Evolutionary conservation across 805 yeast genomes (phyloP).

Genomic region (Candida tibetensis): DNA sequence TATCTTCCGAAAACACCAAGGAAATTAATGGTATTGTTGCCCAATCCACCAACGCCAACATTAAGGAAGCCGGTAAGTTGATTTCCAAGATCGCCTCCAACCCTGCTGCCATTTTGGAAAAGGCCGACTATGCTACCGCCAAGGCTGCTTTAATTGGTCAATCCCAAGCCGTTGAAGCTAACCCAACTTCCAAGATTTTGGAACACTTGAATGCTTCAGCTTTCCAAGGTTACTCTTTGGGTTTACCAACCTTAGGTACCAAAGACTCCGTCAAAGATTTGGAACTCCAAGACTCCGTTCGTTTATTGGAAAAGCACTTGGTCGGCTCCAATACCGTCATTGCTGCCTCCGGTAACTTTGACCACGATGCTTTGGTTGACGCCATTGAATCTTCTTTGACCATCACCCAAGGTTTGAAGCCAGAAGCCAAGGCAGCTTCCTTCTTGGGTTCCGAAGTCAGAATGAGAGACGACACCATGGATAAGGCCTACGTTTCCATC

Average conservation of each 20-base stretch:
- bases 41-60: conserved; percentile 49
- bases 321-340: conserved; percentile 65
- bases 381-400: conserved; percentile 53
- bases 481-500: conserved; percentile 74
- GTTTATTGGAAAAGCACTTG: conserved; percentile 55
- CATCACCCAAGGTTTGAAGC: conserved; percentile 51
- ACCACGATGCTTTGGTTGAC: conserved; percentile 67
- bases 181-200: conserved; percentile 54
- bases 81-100: conserved; percentile 45
- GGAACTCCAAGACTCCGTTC: conserved; percentile 54
- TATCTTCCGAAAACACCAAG: conserved; percentile 53
- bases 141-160: conserved; percentile 45
- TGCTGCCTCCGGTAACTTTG: conserved; percentile 67
- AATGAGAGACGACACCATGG: conserved; percentile 83
- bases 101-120: conserved; percentile 36
- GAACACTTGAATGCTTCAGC: conserved; percentile 83
- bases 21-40: conserved; percentile 66
- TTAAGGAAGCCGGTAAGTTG: conserved; percentile 50
- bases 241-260: conserved; percentile 76
- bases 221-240: conserved; percentile 80
- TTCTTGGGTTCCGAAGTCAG: conserved; percentile 86
- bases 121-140: conserved; percentile 46
- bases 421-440: conserved; percentile 48
- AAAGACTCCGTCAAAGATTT: conserved; percentile 58
- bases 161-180: conserved; percentile 55